These are phyloP conservation scores for Curvularia spicifera DNA, from an alignment of 2,329 filamentous ascomycete genomes.

Conservation along the genomic window DNA sequence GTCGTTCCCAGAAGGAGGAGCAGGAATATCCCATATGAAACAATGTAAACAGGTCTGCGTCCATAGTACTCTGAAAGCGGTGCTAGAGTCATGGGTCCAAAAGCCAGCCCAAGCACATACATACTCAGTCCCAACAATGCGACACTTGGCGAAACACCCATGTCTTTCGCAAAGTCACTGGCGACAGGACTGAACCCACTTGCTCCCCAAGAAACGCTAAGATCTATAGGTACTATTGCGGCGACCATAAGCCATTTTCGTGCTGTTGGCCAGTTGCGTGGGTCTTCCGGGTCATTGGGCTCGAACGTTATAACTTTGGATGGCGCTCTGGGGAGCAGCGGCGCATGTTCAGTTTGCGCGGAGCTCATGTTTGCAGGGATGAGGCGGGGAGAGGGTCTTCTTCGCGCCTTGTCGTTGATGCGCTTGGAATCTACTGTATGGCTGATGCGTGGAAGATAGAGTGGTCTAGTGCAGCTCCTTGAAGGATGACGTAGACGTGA, in stretches of 20 bases:
- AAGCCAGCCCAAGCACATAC: constrained; percentile 56
- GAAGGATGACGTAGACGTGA: constrained; percentile 2
- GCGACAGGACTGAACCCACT: constrained; percentile 57
- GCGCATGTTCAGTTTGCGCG: constrained; percentile 11
- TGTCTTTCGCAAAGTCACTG: constrained; percentile 52
- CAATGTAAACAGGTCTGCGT: constrained; percentile 52
- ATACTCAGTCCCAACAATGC: constrained; percentile 55
- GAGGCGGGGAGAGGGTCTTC: neutral
- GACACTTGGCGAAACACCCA: constrained; percentile 51
- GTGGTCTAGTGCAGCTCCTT: neutral
- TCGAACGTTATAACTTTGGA: constrained; percentile 24
- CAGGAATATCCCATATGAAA: constrained; percentile 53
- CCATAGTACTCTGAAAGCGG: constrained; percentile 52
- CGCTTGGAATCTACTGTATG: neutral
- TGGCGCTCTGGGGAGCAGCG: constrained; percentile 15
- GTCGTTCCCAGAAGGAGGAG: constrained; percentile 54
- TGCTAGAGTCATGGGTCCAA: constrained; percentile 48
- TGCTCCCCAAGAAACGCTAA: constrained; percentile 53
- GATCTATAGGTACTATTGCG: constrained; percentile 46
- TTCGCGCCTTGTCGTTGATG: neutral
- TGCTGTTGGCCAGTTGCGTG: constrained; percentile 43
- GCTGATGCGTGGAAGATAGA: neutral
- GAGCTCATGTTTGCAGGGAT: constrained; percentile 6
- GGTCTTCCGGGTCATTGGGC: constrained; percentile 38
- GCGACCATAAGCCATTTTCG: constrained; percentile 48